Evolutionary conservation across 1,139 yeast genomes (phyloP), one percentile per base, ranked within the genome.

Genomic region (Eremothecium cymbalariae): DNA sequence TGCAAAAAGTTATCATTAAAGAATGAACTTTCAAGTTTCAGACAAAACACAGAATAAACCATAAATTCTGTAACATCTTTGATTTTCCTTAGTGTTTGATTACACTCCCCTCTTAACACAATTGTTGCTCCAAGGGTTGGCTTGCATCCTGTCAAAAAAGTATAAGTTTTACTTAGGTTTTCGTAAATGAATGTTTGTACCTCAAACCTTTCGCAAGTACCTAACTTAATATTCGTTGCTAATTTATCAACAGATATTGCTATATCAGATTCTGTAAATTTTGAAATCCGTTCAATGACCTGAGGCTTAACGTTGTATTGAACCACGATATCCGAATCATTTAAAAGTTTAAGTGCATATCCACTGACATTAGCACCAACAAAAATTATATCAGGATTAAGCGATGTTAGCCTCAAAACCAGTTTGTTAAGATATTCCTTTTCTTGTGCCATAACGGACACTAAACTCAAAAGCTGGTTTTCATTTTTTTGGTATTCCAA

Each of bases 391-490:
- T 75, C 85, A 0, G 99, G 97, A 33, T 72, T 74, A 37, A 90
- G 61, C 0, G 90, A 77, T 4, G 77, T 67, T 15, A 93, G 72
- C 38, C 97, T 68, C 3, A 80, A 80, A 0, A 86, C 94, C 32
- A 90, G 65, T 47, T 88, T 88, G 36, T 78, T 73, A 31, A 90
- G 68, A 50, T 82, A 88, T 44, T 90, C 96, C 30, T 72, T 67
- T 52, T 90, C 97, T 53, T 93, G 98, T 0, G 93, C 84, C 34
- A 85, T 68, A 1, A 90, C 80, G 3, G 94, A 83, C 38, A 85
- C 79, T 40, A 90, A 63, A 51, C 94, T 81, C 55, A 86, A 76
- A 40, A 86, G 82, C 33, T 68, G 74, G 28, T 68, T 73, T 37
- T 80, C 90, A 37, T 74, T 74, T 42, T 81, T 76, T 43, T 78